These are phyloP conservation scores for Russula ochroleuca DNA, from an alignment of 768 basidiomycete genomes.

Conservation along the genomic window DNA sequence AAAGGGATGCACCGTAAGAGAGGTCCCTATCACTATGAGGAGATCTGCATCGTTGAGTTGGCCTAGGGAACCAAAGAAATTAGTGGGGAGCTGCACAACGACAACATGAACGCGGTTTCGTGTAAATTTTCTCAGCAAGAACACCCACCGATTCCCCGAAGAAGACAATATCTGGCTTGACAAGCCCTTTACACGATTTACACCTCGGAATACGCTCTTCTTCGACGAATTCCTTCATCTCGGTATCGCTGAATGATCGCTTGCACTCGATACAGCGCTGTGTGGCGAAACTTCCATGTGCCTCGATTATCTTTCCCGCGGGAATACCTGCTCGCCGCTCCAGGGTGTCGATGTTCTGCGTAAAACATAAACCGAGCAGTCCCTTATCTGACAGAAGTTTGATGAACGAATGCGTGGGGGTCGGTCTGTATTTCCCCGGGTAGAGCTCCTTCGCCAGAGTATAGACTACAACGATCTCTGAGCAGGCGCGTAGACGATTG, in stretches of 20 bases:
- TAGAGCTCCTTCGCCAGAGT: slow-evolving; percentile 90
- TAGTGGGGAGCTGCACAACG: slow-evolving; percentile 56
- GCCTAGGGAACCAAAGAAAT: slow-evolving; percentile 56
- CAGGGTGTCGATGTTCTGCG: slow-evolving; percentile 91
- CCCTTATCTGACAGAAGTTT: slow-evolving; percentile 66
- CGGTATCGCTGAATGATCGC: slow-evolving; percentile 51
- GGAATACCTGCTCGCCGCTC: slow-evolving; percentile 82
- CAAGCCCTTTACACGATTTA: slow-evolving; percentile 59
- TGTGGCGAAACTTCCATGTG: slow-evolving; percentile 91
- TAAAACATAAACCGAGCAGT: slow-evolving; percentile 74
- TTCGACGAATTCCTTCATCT: slow-evolving; percentile 62
- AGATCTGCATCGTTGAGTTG: slow-evolving; percentile 68
- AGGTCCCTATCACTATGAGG: slow-evolving; percentile 28
- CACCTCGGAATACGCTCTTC: slow-evolving; percentile 68
- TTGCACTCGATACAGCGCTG: slow-evolving; percentile 81
- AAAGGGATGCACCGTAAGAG: slow-evolving; percentile 28
- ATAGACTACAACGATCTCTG: slow-evolving; percentile 53
- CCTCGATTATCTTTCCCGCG: slow-evolving; percentile 74
- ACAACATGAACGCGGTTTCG: background rate
- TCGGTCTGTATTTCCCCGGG: slow-evolving; percentile 86
- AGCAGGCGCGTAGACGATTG: background rate
- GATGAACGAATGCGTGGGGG: slow-evolving; percentile 86
- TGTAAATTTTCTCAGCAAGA: background rate
- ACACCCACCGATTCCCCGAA: slow-evolving; percentile 71
- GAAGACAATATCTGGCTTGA: slow-evolving; percentile 95